Evolutionary conservation across 2,329 filamentous ascomycete genomes (phyloP), one percentile per base, ranked within the genome.

Genomic region (Colletotrichum plurivorum): DNA sequence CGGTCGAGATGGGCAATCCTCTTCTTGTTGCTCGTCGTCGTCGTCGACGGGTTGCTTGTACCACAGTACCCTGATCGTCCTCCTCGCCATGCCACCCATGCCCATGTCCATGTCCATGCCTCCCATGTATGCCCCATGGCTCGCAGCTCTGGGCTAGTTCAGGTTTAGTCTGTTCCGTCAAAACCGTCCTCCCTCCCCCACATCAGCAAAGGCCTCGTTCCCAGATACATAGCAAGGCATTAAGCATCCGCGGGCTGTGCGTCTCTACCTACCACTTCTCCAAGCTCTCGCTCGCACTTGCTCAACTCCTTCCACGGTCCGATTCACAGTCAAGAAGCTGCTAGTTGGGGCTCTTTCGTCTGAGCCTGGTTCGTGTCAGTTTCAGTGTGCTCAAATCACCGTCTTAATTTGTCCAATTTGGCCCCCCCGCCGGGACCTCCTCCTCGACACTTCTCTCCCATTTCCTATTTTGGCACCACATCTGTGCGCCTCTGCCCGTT

Each of bases 391-490:
- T 66, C 63, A 67, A 67, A 65, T 73, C 63, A 71, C 64, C 70
- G 57, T 71, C 70, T 64, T 68, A 72, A 72, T 71, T 71, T 72
- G 70, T 72, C 71, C 60, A 70, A 69, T 74, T 73, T 71, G 71
- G 72, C 73, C 69, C 67, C 52, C 18, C 69, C 71, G 73, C 72
- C 71, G 71, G 71, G 69, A 71, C 72, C 68, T 71, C 71, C 66
- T 75, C 72, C 67, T 74, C 73, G 69, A 74, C 71, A 73, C 72
- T 73, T 78, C 76, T 77, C 77, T 78, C 73, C 75, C 76, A 81
- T 80, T 81, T 76, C 79, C 78, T 75, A 75, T 79, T 80, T 76
- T 76, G 80, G 80, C 73, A 75, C 75, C 71, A 74, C 75, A 78
- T 78, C 77, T 79, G 77, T 76, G 76, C 77, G 75, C 66, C 75